Evolutionary conservation across 2,329 filamentous ascomycete genomes (phyloP), one percentile per base, ranked within the genome.

Genomic region (Didymella keratinophila): DNA sequence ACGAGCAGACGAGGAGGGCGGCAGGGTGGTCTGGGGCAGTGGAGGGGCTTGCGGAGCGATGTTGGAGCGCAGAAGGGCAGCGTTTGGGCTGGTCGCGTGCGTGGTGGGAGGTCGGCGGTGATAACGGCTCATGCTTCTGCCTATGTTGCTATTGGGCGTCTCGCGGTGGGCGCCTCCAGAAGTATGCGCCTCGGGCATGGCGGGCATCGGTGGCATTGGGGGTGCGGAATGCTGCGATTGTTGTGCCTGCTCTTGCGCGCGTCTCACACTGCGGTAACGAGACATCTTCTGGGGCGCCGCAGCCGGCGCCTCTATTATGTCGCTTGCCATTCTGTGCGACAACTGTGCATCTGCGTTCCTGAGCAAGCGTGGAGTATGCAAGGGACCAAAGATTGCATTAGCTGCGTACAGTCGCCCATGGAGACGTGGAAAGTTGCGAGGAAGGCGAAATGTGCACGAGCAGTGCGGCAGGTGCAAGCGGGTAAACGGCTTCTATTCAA

Each of bases 221-320:
- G 64, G 50, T n/a, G 59, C 25, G 20, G 62, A 62, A 21, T 67
- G 63, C 41, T 48, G 56, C 34, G 60, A 51, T 11, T 56, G 59
- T 18, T 61, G 60, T 21, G 52, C 53, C 34, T 73, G 68, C 57
- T 78, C 71, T 52, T 78, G 75, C 21, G 77, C 77, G 61, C 80
- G 79, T 58, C 86, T 78, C 54, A 87, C 83, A 28, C 84, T 85
- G 63, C 84, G 80, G 73, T 88, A 88, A 41, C 86, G 81, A 53
- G 84, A 84, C 70, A 85, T 82, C 68, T 84, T 86, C 51, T 74
- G 70, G 52, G 66, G 51, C 57, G 65, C 43, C 41, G 64, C 59
- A 46, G 64, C 60, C 63, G 66, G 56, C 45, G 71, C 62, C 50
- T 64, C 58, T 43, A 70, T 61, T 58, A 64, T 66, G 54, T 73